Base-by-base conservation (phyloP, 202 grass and related monocot genomes). In the Alloteropsis angusta region DNA sequence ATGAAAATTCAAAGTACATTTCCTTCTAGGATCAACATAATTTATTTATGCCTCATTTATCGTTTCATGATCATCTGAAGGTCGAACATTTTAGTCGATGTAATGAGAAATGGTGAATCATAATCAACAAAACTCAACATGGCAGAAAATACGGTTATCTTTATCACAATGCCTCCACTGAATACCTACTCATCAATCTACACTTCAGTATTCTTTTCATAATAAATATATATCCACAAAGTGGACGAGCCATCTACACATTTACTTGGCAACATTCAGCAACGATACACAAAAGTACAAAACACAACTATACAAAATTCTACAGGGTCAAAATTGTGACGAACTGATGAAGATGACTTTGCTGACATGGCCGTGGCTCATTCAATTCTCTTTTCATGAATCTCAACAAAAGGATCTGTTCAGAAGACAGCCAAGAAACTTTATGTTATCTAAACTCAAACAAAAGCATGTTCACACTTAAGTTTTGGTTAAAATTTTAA, bases 381-480 rank as follows among this genome's bases (percentile, higher is more conserved):
- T 80, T 42, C 54, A 34, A 34, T 81, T 81, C 70, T 80, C 57
- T 34, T 80, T 56, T 34, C 22, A 65, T 12, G 39, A 14, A 80
- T 38, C 26, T 47, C 39, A 42, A 65, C 5, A 19, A 47, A 80
- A 26, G 39, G 50, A 63, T 42, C 76, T 80, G 55, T 70, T 53
- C 49, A 88, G n/a, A 81, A 69, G 54, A 65, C 39, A 53, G 17
- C 18, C 13, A 78, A 64, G 13, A 26, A 42, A 54, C 28, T 68
- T 68, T 50, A 35, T 71, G 54, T 2, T 43, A 61, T 43, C 37
- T 41, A 39, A 61, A 70, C 60, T 28, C 42, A n/a, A 55, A 44
- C 35, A 22, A 76, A 65, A 17, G 16, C n/a, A 47, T 71, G 7
- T 57, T 65, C 44, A 74, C 76, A 75, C 21, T 62, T 3, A 47